Evolutionary conservation across 1,284 basidiomycete species (phyloP), one percentile per base, ranked within the genome.

Genomic region (Veloporphyrellus conicus): DNA sequence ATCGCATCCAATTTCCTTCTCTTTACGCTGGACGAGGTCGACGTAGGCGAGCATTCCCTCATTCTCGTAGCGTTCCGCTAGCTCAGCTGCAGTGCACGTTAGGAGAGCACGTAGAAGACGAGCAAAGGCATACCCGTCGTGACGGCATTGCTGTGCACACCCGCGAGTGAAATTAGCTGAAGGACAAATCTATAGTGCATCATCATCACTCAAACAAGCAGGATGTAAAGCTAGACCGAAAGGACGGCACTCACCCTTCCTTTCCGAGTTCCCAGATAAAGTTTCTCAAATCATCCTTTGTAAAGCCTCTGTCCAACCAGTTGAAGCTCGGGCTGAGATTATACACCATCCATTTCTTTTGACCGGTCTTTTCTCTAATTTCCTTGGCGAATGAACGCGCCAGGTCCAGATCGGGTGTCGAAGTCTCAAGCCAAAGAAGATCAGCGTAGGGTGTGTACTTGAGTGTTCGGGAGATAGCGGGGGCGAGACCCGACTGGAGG

Each of bases 301-400:
- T 79, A 69, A 89, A 93, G 15, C 92, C 92, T 60, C 89, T 85
- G 11, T 77, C 79, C 23, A 79, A 75, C 93, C 93, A 96, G 68
- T 95, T 94, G 76, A 96, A 96, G 61, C 88, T 91, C 4, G 92
- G 93, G 60, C 89, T 92, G 52, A 95, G 71, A 67, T 95, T 96
- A 66, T 95, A 96, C n/a, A 94, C 92, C 58, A 96, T 81, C 85
- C 83, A 83, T 57, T 80, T 83, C 47, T 50, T 62, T 33, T 66
- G 57, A 35, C 63, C 61, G 1, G 60, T 79, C 62, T 76, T 76
- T 54, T 79, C 77, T 50, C 87, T 76, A 57, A 95, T 89, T 62
- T 79, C 79, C 41, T 83, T 74, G 2, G 92, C 85, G 66, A 95
- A 93, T 40, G 76, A 78, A 40, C 80, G 77, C 1, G 93, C 93